Evolutionary conservation across 441 rosid species (phyloP).

Genomic region (Erysimum cheiri): DNA sequence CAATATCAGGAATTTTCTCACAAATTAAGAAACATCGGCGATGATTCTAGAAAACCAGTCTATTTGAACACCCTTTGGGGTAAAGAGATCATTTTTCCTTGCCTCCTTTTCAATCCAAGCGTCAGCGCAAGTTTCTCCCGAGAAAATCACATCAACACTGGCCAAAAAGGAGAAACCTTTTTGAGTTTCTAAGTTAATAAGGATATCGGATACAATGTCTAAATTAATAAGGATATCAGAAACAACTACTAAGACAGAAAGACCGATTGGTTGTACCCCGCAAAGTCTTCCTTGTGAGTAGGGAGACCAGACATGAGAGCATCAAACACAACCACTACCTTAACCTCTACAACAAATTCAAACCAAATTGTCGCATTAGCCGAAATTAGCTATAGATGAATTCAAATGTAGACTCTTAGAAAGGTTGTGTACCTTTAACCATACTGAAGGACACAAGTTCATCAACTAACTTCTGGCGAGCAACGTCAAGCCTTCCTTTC

Average conservation of each 20-base stretch:
- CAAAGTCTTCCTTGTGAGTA: conserved; percentile 79
- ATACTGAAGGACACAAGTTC: conserved; percentile 78
- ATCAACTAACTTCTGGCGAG: conserved; percentile 81
- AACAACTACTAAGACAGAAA: not conserved
- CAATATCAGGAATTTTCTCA: conserved; percentile 29
- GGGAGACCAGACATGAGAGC: conserved; percentile 94
- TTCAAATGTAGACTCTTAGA: not conserved
- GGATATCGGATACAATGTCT: no score
- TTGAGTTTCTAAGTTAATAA: conserved; percentile 15
- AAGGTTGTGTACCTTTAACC: conserved; percentile 63
- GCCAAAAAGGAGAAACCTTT: conserved; percentile 40
- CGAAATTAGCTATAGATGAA: not conserved
- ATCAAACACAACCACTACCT: conserved; percentile 92
- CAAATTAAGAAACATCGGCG: conserved; percentile 15
- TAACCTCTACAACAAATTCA: conserved; percentile 65
- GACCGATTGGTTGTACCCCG: conserved; percentile 51
- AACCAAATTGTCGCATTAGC: conserved; percentile 15
- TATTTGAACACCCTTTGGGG: conserved; percentile 16
- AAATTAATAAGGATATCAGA: conserved; percentile 24
- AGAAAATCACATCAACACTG: conserved; percentile 81
- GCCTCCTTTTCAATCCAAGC: conserved; percentile 97
- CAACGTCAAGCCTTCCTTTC: conserved; percentile 80
- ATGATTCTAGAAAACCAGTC: conserved; percentile 23
- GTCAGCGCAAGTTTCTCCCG: conserved; percentile 87
- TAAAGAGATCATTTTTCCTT: conserved; percentile 26